Base-by-base conservation (phyloP, 441 rosid species). In the Caryocar brasiliense region DNA sequence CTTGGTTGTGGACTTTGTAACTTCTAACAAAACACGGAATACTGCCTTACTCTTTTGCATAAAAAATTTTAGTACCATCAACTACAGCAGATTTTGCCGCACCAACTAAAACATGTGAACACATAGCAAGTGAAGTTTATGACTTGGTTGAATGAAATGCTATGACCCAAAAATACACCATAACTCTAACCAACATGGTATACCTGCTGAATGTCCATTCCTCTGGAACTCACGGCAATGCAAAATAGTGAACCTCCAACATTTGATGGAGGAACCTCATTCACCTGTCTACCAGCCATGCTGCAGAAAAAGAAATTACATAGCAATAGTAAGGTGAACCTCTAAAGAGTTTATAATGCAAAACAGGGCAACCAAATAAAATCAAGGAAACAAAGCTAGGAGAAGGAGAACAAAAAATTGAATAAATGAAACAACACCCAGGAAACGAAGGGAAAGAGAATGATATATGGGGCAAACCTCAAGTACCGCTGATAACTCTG, bases 231-330 rank as follows among this genome's bases (percentile, higher is more conserved):
- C 48, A 93, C 82, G 66, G 96, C 96, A 64, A 86, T 53, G 65
- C 99, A 89, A 64, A 71, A 68, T 24, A 67, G 79, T n/a, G 99
- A 86, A 52, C 99, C 97, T 53, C 97, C 96, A 69, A 89, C 73
- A 70, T 75, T 81, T 58, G 72, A 47, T 3, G 78, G 73, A 9
- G 95, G 91, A 61, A 93, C 94, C 80, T 93, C 99, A 46, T 60
- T 70, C 28, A 89, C 85, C 66, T 86, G 96, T 67, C 86, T 78
- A 44, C 96, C 93, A 66, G 95, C 91, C 95, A 93, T 81, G 73
- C 97, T 93, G 87, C 81, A 83, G 26, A 54, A 65, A 61, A 20
- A 8, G 24, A 70, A 62, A 30, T 56, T 47, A 45, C 3, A 65
- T 25, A 54, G 45, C 56, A 54, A 51, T 24, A 47, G 30, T 12